phyloP scores from a whole-genome alignment of 306 rosid species.

The Rosa persica region DNA sequence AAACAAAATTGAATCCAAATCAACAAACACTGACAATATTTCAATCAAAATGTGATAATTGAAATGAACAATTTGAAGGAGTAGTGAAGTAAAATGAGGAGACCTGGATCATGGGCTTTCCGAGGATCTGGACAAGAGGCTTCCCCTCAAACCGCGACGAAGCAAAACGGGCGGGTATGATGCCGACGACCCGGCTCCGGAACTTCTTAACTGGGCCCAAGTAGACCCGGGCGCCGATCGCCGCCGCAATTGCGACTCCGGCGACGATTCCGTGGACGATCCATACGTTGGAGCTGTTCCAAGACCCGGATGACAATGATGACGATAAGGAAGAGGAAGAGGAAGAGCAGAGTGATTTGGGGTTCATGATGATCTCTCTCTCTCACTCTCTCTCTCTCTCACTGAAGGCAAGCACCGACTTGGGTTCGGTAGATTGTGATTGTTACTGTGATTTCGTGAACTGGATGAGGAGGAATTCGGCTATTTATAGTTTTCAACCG shows the following conservation, averaged over 20 bases:
- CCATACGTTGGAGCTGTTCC: slow-evolving; percentile 57
- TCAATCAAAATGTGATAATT: neutral
- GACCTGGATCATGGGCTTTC: slow-evolving; percentile 99
- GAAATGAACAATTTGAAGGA: neutral
- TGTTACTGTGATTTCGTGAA: neutral
- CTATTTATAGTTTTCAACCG: neutral
- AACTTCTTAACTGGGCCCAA: slow-evolving; percentile 51
- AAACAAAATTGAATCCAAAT: neutral
- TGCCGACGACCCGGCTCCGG: slow-evolving; percentile 84
- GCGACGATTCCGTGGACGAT: slow-evolving; percentile 67
- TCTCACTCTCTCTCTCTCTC: too few relatives aligned
- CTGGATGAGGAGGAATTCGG: too few relatives aligned
- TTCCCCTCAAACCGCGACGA: slow-evolving; percentile 82
- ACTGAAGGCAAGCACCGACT: neutral
- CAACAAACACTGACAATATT: neutral
- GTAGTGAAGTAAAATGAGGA: neutral
- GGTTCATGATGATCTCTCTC: neutral
- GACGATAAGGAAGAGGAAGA: slow-evolving; percentile 40
- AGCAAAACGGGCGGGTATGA: slow-evolving; percentile 93
- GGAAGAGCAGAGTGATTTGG: slow-evolving; percentile 27
- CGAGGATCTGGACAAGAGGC: slow-evolving; percentile 86
- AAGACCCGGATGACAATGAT: slow-evolving; percentile 45
- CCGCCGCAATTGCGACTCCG: slow-evolving; percentile 74
- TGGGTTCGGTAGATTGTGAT: neutral
- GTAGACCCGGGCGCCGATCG: slow-evolving; percentile 66